phyloP scores from a whole-genome alignment of 2,329 filamentous ascomycete species.

The Colletotrichum trifolii region DNA sequence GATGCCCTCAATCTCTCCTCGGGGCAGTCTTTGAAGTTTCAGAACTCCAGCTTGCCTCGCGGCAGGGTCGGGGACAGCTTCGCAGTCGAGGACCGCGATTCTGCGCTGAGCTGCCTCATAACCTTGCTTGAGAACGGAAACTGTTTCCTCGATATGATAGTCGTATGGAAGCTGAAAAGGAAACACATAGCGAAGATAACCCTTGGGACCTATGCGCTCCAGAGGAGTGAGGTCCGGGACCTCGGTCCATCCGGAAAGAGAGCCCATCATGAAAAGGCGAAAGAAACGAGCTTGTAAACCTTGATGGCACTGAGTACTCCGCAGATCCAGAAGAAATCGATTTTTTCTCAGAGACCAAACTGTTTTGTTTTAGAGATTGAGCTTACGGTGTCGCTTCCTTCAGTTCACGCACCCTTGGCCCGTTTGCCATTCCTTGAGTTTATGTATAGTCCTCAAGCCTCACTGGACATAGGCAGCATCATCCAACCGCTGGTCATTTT shows the following conservation, averaged over 20 bases:
- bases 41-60: conserved; percentile 15
- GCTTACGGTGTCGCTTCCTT: too few species aligned
- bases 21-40: conserved; percentile 15
- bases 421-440: too few species aligned
- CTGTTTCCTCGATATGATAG: conserved; percentile 44
- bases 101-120: conserved; percentile 44
- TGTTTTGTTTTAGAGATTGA: too few species aligned
- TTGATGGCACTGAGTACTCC: too few species aligned
- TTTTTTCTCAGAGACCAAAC: too few species aligned
- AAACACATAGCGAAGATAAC: conserved; percentile 42
- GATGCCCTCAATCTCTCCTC: conserved; percentile 3
- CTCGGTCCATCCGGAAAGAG: conserved; percentile 19
- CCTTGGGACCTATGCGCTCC: conserved; percentile 49
- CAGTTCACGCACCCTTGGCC: too few species aligned
- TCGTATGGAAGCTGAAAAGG: conserved; percentile 46
- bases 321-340: too few species aligned
- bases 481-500: too few species aligned
- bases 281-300: too few species aligned
- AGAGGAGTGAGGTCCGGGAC: conserved; percentile 40
- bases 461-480: too few species aligned
- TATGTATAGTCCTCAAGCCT: too few species aligned
- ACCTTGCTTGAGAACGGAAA: conserved; percentile 42
- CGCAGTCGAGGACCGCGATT: conserved; percentile 43
- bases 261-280: conserved; percentile 7
- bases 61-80: conserved; percentile 42